Base-by-base conservation (phyloP, 768 basidiomycete species). In the Daedaleopsis nitida region DNA sequence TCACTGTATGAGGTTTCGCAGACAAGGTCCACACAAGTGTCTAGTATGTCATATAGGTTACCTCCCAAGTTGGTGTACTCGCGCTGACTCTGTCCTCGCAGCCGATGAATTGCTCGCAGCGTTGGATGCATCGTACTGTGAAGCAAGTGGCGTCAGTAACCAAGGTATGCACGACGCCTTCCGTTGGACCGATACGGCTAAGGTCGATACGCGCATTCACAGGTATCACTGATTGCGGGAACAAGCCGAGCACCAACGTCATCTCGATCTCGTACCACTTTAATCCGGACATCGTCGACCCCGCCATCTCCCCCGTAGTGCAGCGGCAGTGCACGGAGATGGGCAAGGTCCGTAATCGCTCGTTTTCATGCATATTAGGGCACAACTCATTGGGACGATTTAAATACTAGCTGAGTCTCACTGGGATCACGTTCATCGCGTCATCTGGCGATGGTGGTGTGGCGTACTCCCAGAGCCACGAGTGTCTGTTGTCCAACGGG, bases 31-130 rank as follows among this genome's bases (percentile, higher is more conserved):
- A 43, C 9, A 7, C 13, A 35, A 13, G 23, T 50, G 14, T 56
- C 45, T 16, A 24, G 35, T 42, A 32, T 45, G 50, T 55, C 48
- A 6, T 16, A 49, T 24, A 23, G 12, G 21, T 8, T 27, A 21
- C 5, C 74, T 82, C 73, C 62, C 53, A 67, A n/a, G 5, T 73
- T 2, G 11, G 78, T 16, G 68, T 78, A 47, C 76, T 76, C 13
- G 75, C 71, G 23, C 5, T 19, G 4, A 44, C 14, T 10, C 27
- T 7, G 27, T 32, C 78, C 70, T 53, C 75, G 9, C 75, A 6
- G 78, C 78, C 67, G 72, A 78, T 67, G 80, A 78, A 54, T 75
- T 77, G 59, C 74, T 82, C 13, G 80, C 80, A 58, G 81, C 80
- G 1, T 48, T 81, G 5, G 80, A 81, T 52, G 73, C 67, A 17